Conservation (phyloP, 768 basidiomycete genomes). For the Exidia glandulosa region DNA sequence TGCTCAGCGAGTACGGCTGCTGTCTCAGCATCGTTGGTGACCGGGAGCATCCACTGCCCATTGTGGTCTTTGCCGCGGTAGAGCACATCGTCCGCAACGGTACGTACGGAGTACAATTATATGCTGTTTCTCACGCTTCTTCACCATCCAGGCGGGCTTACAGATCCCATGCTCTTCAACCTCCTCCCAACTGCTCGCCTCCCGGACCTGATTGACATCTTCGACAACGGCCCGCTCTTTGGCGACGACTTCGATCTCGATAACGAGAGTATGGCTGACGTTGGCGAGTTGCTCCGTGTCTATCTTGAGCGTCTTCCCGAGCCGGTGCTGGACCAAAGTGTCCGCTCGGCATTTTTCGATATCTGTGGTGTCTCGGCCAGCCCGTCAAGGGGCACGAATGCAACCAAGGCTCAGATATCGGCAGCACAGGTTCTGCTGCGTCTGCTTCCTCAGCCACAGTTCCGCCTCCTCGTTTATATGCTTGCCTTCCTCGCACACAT, state of each 20-base stretch:
- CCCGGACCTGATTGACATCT: not conserved
- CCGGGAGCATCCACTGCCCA: not conserved
- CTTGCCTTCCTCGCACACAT: not conserved
- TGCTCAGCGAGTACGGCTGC: not conserved
- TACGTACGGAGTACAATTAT: not conserved
- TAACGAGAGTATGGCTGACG: not conserved
- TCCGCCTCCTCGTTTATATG: not conserved
- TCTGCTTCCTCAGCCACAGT: not conserved
- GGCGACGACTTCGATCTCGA: not conserved
- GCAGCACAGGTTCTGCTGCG: not conserved
- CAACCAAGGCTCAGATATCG: not conserved
- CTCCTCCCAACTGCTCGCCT: not conserved
- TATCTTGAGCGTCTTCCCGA: not conserved
- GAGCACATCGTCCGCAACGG: not conserved
- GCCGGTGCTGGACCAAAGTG: not conserved
- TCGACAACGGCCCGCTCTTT: not conserved
- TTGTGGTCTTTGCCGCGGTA: not conserved
- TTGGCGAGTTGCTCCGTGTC: not conserved
- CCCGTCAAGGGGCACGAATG: not conserved
- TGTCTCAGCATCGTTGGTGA: not conserved
- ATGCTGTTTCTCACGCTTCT: not conserved
- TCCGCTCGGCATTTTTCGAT: not conserved
- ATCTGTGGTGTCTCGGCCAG: not conserved
- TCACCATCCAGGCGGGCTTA: not conserved
- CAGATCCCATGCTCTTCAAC: not conserved